These are phyloP conservation scores for Spinacia oleracea DNA, from an alignment of 179 eudicot genomes.

Conservation along the genomic window DNA sequence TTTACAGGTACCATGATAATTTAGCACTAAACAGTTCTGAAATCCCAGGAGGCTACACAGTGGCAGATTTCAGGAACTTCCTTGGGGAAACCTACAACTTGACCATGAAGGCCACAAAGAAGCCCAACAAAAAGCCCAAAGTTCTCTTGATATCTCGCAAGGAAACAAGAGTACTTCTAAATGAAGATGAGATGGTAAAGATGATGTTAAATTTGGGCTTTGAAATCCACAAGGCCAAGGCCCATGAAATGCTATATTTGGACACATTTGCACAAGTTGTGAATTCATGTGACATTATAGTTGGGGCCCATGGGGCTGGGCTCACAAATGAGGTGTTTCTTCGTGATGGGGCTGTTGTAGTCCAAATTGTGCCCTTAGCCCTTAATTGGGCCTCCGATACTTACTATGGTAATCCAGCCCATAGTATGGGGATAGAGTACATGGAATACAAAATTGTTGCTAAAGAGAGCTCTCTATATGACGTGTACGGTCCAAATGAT, in stretches of 20 bases:
- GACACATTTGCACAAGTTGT: conserved; percentile 20
- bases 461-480: conserved; percentile 27
- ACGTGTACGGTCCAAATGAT: conserved; percentile 21
- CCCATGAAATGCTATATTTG: conserved; percentile 9
- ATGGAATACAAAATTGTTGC: conserved; percentile 25
- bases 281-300: conserved; percentile 26
- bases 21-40: conserved; percentile 17
- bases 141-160: conserved; percentile 30
- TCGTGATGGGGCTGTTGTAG: conserved; percentile 23
- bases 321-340: conserved; percentile 31
- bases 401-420: conserved; percentile 27
- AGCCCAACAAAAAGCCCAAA: conserved; percentile 23
- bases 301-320: conserved; percentile 40
- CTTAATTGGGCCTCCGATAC: conserved; percentile 25
- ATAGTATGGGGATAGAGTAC: conserved; percentile 26
- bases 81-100: conserved; percentile 19
- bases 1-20: conserved; percentile 25
- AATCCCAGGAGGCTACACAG: conserved; percentile 27
- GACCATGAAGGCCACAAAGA: not conserved
- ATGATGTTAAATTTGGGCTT: conserved; percentile 28
- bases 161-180: conserved; percentile 22
- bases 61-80: conserved; percentile 25
- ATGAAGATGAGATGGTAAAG: conserved; percentile 29
- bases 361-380: conserved; percentile 35
- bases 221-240: not conserved